Evolutionary conservation across 352 stramenopile species (phyloP).

Genomic region (Phytopythium chamaehyphon): DNA sequence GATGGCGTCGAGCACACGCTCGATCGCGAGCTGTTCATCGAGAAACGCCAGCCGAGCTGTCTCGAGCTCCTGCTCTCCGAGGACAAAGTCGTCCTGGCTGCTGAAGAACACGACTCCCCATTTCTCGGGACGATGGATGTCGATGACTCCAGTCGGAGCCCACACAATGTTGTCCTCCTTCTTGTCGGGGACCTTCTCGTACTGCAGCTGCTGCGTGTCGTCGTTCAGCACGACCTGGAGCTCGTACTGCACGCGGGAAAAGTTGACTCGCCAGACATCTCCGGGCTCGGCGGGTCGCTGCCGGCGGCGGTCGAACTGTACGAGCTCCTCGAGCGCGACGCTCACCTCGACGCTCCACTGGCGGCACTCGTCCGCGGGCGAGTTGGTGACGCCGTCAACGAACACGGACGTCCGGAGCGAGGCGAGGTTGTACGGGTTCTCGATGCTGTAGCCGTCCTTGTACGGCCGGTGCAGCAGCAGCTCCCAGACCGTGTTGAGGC

Average conservation of each 20-base stretch:
- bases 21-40: constrained; percentile 45
- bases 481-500: constrained; percentile 90
- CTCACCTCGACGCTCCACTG: constrained; percentile 87
- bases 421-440: constrained; percentile 67
- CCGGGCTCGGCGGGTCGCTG: constrained; percentile 25
- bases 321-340: constrained; percentile 62
- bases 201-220: constrained; percentile 44
- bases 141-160: constrained; percentile 64
- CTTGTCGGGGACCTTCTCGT: constrained; percentile 43
- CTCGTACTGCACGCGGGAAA: constrained; percentile 86
- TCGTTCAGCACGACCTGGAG: constrained; percentile 37
- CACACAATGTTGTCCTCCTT: constrained; percentile 73
- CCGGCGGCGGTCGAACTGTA: constrained; percentile 47
- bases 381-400: constrained; percentile 75
- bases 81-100: constrained; percentile 28
- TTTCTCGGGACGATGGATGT: constrained; percentile 72
- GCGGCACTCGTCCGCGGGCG: constrained; percentile 41
- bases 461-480: constrained; percentile 87
- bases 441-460: constrained; percentile 78
- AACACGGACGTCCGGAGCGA: constrained; percentile 43
- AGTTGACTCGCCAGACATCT: constrained; percentile 86
- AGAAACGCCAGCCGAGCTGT: constrained; percentile 32
- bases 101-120: constrained; percentile 73
- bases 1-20: constrained; percentile 53
- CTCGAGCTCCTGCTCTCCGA: constrained; percentile 35